Conservation (phyloP, 805 yeast species). For the Barnettozyma pratensis region DNA sequence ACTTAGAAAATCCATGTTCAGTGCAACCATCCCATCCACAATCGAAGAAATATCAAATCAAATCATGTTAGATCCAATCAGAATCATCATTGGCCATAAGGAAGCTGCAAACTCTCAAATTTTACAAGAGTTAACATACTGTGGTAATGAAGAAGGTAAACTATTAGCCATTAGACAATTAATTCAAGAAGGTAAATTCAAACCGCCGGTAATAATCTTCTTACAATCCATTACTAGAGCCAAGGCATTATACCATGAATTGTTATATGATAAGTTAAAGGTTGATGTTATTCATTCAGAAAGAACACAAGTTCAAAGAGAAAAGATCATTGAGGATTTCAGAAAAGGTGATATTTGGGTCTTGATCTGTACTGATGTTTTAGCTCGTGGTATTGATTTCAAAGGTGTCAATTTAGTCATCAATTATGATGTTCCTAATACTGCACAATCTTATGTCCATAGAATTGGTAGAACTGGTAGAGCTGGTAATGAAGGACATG, state of each 20-base stretch:
- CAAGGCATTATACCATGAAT: conserved; percentile 89
- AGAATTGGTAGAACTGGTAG: conserved; percentile 99
- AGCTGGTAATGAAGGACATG: conserved; percentile 82
- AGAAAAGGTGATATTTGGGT: conserved; percentile 94
- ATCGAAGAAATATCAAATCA: conserved; percentile 84
- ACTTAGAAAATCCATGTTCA: conserved; percentile 67
- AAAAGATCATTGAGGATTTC: conserved; percentile 76
- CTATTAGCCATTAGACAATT: conserved; percentile 85
- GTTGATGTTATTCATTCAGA: conserved; percentile 97
- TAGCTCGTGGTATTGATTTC: conserved; percentile 96
- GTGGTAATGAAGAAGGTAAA: conserved; percentile 97
- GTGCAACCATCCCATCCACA: conserved; percentile 93
- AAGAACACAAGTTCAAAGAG: conserved; percentile 83
- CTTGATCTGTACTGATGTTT: conserved; percentile 90
- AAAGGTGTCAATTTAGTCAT: conserved; percentile 92
- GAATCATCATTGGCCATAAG: conserved; percentile 87
- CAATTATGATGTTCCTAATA: conserved; percentile 93
- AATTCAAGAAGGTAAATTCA: conserved; percentile 76
- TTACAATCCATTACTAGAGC: conserved; percentile 91
- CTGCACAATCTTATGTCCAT: conserved; percentile 93
- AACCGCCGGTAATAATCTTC: conserved; percentile 90
- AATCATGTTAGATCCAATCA: conserved; percentile 70
- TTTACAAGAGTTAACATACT: conserved; percentile 75
- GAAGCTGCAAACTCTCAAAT: conserved; percentile 86
- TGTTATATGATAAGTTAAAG: conserved; percentile 83